Conservation (phyloP, 1,284 basidiomycete species). For the Tilletia indica region DNA sequence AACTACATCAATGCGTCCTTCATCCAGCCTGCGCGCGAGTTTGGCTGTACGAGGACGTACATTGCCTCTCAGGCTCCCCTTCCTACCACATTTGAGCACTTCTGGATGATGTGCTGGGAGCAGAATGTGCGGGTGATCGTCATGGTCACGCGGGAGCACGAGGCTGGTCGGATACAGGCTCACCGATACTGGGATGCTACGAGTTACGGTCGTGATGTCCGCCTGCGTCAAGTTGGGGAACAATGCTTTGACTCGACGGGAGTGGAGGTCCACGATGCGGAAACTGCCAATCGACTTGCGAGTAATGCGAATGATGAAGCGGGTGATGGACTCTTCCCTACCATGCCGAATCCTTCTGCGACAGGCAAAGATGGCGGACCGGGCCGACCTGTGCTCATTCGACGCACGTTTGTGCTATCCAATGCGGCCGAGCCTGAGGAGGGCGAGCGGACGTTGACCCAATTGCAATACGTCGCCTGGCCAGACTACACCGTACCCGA, state of each 20-base stretch:
- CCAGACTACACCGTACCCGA: slow-evolving; percentile 53
- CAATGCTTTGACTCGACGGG: slow-evolving; percentile 26
- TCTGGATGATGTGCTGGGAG: slow-evolving; percentile 75
- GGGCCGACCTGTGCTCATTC: slow-evolving; percentile 31
- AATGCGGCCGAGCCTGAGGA: slow-evolving; percentile 27
- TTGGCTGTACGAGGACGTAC: slow-evolving; percentile 63
- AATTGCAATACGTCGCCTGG: slow-evolving; percentile 53
- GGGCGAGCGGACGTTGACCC: slow-evolving; percentile 21
- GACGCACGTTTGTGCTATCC: slow-evolving; percentile 36
- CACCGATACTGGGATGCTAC: slow-evolving; percentile 82
- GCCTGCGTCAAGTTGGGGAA: slow-evolving; percentile 38
- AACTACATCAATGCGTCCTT: slow-evolving; percentile 53
- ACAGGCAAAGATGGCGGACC: slow-evolving; percentile 6
- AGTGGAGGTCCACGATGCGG: slow-evolving; percentile 9
- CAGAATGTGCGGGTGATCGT: slow-evolving; percentile 63
- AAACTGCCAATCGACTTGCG: slow-evolving; percentile 19
- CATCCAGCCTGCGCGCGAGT: slow-evolving; percentile 37
- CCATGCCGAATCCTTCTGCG: slow-evolving; percentile 19
- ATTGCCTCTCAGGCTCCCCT: slow-evolving; percentile 96
- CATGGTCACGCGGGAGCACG: slow-evolving; percentile 85
- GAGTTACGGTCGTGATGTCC: slow-evolving; percentile 65
- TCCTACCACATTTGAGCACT: slow-evolving; percentile 82
- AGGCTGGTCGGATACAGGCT: slow-evolving; percentile 84
- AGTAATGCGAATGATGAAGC: slow-evolving; percentile 17
- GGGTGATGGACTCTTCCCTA: slow-evolving; percentile 35